These are phyloP conservation scores for Haematococcus lacustris DNA, from an alignment of 139 green algal genomes.

Conservation along the genomic window DNA sequence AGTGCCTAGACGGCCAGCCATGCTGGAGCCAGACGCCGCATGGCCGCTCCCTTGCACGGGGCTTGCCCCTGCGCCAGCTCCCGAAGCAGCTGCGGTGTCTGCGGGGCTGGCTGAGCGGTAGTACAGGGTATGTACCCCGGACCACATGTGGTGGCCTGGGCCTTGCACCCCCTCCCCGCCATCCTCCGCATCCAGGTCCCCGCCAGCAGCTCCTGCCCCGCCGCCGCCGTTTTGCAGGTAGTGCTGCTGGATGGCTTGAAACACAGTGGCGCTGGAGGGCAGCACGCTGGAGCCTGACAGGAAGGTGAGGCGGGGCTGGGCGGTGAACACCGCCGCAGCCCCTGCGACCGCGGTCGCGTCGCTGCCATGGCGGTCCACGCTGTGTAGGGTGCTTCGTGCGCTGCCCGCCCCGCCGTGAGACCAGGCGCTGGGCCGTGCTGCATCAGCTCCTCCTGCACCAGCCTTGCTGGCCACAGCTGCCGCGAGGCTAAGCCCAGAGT, in stretches of 20 bases:
- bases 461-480: constrained; percentile 11
- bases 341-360: neutral
- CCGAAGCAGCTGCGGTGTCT: neutral
- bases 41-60: no score
- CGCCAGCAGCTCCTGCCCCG: constrained; percentile 9
- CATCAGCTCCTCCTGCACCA: no score
- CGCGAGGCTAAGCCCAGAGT: neutral
- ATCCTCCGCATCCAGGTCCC: constrained; percentile 21
- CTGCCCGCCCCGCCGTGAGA: no score
- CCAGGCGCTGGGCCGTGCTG: no score
- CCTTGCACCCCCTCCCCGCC: neutral
- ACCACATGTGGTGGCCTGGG: constrained; percentile 60
- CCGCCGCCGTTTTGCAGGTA: constrained; percentile 7
- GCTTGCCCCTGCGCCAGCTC: no score
- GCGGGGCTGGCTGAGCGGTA: constrained; percentile 40
- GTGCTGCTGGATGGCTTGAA: constrained; percentile 71
- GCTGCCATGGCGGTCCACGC: neutral
- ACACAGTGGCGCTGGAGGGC: constrained; percentile 56
- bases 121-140: constrained; percentile 77
- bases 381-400: no score
- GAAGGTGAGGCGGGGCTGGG: constrained; percentile 61
- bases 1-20: no score
- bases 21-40: no score
- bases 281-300: constrained; percentile 46
- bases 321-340: neutral